Evolutionary conservation across 78 protist species (phyloP), one percentile per base, ranked within the genome.

Genomic region (Dictyostelium firmibasis): DNA sequence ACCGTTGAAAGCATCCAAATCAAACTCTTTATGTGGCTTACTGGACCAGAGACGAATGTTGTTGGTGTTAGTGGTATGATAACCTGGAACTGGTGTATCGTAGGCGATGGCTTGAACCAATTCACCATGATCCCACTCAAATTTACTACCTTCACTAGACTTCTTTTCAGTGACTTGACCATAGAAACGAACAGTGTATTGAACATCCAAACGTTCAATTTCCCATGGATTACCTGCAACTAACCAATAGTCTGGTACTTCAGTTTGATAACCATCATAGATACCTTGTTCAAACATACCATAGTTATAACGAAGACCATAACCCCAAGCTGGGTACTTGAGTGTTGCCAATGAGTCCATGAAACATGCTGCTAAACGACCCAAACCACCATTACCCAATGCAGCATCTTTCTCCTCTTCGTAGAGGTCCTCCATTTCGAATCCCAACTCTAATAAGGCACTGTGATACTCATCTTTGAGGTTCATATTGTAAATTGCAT

Each of bases 371-470:
- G 99, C 99, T 9, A 98, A 93, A 4, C 99, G 95, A 43, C 99
- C 99, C 16, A 98, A 96, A 53, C 99, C 99, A 20, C 99, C 99
- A 85, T 99, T 99, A 74, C 99, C 99, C 13, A 99, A 98, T 18
- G 98, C 99, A 1, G 99, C 99, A 64, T 99, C 99, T 29, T 84
- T 86, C 93, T 99, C 99, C 88, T 97, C 92, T 86, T 91, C 97
- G 13, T 95, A 91, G 69, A 98, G 86, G 10, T 93, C 96, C 62
- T 97, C 98, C 38, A 96, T 69, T 38, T 76, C 74, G 60, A 72
- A 83, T 6, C 97, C 98, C 36, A 97, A 87, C 57, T 94, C 96
- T 29, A 35, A 35, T 4, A 97, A 83, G 6, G 98, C 97, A 50
- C 43, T 84, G 75, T 88, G 96, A 91, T 97, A 97, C 57, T 92